Conservation (phyloP, 768 basidiomycete species). For the Tylopilus sp. region DNA sequence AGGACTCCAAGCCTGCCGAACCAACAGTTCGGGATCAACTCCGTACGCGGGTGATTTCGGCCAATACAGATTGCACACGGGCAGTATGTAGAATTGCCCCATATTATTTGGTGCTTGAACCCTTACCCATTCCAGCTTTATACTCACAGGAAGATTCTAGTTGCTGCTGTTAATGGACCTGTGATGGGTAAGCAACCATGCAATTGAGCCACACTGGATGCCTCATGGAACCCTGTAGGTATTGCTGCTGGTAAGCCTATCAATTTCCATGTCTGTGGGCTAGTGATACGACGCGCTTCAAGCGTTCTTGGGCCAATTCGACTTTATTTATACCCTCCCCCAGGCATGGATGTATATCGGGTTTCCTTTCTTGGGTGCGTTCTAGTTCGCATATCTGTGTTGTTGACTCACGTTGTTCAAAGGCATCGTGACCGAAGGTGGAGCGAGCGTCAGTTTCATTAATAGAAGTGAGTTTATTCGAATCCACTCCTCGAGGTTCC, state of each 20-base stretch:
- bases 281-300: neutral
- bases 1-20: conserved; percentile 14
- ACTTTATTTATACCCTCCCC: conserved; percentile 68
- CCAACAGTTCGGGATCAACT: conserved; percentile 45
- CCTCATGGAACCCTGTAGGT: conserved; percentile 35
- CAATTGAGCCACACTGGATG: neutral
- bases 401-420: conserved; percentile 1
- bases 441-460: conserved; percentile 65
- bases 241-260: conserved; percentile 56
- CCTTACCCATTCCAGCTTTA: conserved; percentile 45
- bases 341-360: conserved; percentile 61
- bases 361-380: conserved; percentile 59
- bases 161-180: conserved; percentile 71
- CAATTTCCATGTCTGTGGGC: neutral
- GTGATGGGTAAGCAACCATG: conserved; percentile 53
- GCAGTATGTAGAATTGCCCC: conserved; percentile 44
- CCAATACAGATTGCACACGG: conserved; percentile 58
- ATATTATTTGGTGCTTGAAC: neutral
- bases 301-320: conserved; percentile 72
- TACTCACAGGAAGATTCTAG: conserved; percentile 63
- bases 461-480: conserved; percentile 51
- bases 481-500: neutral
- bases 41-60: conserved; percentile 42
- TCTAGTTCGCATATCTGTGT: neutral
- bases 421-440: conserved; percentile 69